Evolutionary conservation across 371 early-diverging fungal genomes (phyloP), one percentile per base, ranked within the genome.

Genomic region (Dinochytrium kinnereticum): DNA sequence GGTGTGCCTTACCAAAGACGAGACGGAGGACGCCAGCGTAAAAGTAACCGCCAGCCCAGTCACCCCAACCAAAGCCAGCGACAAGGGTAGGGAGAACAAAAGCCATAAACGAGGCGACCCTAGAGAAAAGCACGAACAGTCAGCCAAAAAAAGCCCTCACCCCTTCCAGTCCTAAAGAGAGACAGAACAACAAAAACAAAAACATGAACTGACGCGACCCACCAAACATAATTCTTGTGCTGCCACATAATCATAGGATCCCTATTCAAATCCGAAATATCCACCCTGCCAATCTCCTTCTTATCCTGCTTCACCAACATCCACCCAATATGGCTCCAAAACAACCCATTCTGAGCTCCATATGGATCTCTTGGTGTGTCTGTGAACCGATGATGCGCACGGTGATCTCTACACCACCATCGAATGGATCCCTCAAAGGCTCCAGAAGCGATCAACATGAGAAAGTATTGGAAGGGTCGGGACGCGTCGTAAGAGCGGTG

Each of bases 351-450:
- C 53, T 92, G 89, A 36, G 96, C 94, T 68, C 89, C 85, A 84
- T 97, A 96, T 24, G 96, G 97, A 78, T 96, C 97, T 81, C 90
- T 89, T 37, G 92, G 90, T 13, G 96, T 95, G 80, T 97, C 97
- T 19, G 96, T 95, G 78, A 88, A 95, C 61, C 95, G 87, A 86
- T 97, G 98, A 80, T 96, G 97, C 71, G 95, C 93, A 70, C 96
- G 92, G 71, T 84, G 84, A 40, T 76, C 75, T 3, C 80, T 64
- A 55, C 71, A 71, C 84, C 84, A 84, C 84, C 84, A 84, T 37
- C 76, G 74, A 72, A 81, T 77, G 57, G 74, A 73, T 2, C 84
- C 84, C 59, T 84, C 76, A 19, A 78, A 40, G 10, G 83, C 81
- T 36, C 81, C 81, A 1, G 83, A 67, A 21, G 78, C 75, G 15